Evolutionary conservation across 2,329 filamentous ascomycete species (phyloP).

Genomic region (Penicillium concentricum): DNA sequence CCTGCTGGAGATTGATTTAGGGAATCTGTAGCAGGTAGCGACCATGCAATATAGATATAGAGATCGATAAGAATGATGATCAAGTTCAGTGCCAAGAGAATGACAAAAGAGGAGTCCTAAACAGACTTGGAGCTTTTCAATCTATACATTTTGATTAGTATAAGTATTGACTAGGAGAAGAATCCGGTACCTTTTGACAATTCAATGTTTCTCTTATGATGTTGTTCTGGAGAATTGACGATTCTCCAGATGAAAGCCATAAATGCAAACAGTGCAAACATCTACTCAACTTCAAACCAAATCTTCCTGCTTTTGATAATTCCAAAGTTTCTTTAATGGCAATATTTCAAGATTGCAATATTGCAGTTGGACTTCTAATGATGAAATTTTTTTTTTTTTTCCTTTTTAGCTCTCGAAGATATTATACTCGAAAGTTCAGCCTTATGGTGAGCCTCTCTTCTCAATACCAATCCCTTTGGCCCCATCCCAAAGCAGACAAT

Average conservation of each 20-base stretch:
- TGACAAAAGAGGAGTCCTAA: neutral
- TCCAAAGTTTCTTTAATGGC: too few relatives aligned
- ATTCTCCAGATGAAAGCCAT: neutral
- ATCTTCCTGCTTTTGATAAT: neutral
- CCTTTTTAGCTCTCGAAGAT: neutral
- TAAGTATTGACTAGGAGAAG: neutral
- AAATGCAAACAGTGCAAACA: constrained; percentile 2
- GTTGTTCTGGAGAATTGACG: neutral
- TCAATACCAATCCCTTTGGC: neutral
- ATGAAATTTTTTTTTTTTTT: too few relatives aligned
- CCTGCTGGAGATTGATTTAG: neutral
- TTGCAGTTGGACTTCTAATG: too few relatives aligned
- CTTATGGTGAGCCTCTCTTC: neutral
- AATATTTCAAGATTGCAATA: too few relatives aligned
- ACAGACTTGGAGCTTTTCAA: neutral
- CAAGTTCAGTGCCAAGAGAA: neutral
- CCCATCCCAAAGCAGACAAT: neutral
- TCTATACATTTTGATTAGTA: neutral
- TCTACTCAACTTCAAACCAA: neutral
- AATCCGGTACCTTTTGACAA: neutral
- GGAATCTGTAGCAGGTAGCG: neutral
- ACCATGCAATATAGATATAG: neutral
- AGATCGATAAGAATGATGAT: neutral
- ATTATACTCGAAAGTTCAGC: neutral
- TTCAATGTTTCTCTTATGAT: constrained; percentile 1